Percentiles rank a stretch among this genome's conserved stretches.
These are phyloP conservation scores for Meredithiella fracta DNA, from an alignment of 2,329 filamentous ascomycete species.

Conservation along the genomic window DNA sequence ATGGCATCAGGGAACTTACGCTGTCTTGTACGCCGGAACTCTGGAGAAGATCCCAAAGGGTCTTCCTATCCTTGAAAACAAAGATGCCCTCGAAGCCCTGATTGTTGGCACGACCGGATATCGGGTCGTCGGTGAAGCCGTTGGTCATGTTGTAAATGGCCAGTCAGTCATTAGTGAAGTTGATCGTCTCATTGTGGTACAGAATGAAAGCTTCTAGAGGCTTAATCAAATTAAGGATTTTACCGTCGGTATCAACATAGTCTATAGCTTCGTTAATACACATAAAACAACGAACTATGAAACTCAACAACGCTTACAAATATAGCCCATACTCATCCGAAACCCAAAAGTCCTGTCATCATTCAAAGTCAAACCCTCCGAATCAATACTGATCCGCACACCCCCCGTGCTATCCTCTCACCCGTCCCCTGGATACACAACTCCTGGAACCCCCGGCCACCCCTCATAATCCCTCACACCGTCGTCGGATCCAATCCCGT, in stretches of 20 bases:
- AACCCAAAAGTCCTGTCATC: conserved; percentile 49
- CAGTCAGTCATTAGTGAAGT: conserved; percentile 48
- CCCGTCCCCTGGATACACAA: conserved; percentile 49
- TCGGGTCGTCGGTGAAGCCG: conserved; percentile 38
- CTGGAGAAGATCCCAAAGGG: conserved; percentile 49
- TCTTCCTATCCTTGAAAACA: conserved; percentile 43
- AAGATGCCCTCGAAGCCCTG: conserved; percentile 60
- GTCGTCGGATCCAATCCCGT: conserved; percentile 46
- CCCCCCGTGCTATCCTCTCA: conserved; percentile 49
- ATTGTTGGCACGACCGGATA: conserved; percentile 51
- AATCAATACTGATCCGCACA: conserved; percentile 42
- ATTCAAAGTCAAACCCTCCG: conserved; percentile 49
- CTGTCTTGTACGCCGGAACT: conserved; percentile 32
- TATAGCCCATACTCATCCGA: conserved; percentile 57
- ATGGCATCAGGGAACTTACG: neutral
- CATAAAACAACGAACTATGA: neutral
- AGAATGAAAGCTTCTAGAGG: conserved; percentile 2
- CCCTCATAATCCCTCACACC: conserved; percentile 33
- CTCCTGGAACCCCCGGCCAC: conserved; percentile 45
- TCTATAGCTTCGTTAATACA: neutral
- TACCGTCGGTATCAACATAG: neutral
- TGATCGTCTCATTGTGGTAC: conserved; percentile 16
- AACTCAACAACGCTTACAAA: conserved; percentile 38
- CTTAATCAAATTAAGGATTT: neutral
- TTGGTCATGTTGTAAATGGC: conserved; percentile 38